Base-by-base conservation (phyloP, 2,329 filamentous ascomycete genomes). In the Penicillium sp. region DNA sequence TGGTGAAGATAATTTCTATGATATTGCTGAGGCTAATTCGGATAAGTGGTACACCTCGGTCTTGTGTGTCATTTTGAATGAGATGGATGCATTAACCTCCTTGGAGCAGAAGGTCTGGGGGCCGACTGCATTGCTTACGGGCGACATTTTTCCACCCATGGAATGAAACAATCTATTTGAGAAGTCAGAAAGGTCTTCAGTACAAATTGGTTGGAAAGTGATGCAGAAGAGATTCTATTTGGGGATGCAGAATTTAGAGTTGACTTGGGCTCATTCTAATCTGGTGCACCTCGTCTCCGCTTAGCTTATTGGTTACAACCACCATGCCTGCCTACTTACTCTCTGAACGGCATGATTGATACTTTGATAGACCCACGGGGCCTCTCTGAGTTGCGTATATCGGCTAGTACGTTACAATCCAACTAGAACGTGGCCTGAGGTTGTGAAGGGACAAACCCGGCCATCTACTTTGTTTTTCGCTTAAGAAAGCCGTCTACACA, bases 201-300 rank as follows among this genome's bases (percentile, higher is more conserved):
- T 83, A 88, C 87, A 43, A 98, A 97, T 78, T 76, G 96, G 63
- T 79, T 99, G 30, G 95, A 99, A 75, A 94, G 98, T 76, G 90
- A 96, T 69, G 77, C 88, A 58, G 88, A 92, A 65, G 86, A 88
- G 71, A 70, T 92, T 59, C 75, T 83, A 55, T 62, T 88, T n/a
- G 62, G 71, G 8, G 71, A 77, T 2, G 33, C 35, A 11, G 13
- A 13, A 33, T 52, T 52, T 16, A 26, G 16, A 16, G 25, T 52
- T 28, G 37, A 40, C 25, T 38, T 52, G 22, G 35, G 51, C 7
- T 35, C 51, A 37, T 52, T 52, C 51, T 35, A 52, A 22, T 22
- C 40, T 11, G 25, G 35, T 5, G 40, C 51, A n/a, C 40, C 40
- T 52, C 51, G 51, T 37, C 51, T 52, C 13, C 40, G 35, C 51